Percentiles rank a stretch among this genome's conserved stretches.
Evolutionary conservation across 805 yeast species (phyloP).

Genomic region (Tetrapisispora iriomotensis): DNA sequence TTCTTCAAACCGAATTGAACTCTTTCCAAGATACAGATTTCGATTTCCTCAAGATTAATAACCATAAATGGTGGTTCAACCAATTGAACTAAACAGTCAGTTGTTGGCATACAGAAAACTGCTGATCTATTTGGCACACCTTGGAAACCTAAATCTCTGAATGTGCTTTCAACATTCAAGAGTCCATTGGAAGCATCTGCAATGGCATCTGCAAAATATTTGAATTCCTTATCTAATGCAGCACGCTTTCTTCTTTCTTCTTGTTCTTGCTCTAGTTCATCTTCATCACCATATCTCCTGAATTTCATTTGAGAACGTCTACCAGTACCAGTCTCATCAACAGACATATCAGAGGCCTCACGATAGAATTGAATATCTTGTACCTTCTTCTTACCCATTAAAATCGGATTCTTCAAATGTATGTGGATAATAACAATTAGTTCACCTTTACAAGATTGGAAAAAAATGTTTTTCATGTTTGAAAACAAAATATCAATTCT

Average conservation of each 20-base stretch:
- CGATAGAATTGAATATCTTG: constrained; percentile 93
- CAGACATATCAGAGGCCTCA: constrained; percentile 91
- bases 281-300: constrained; percentile 93
- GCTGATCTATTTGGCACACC: constrained; percentile 97
- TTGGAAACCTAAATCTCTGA: constrained; percentile 90
- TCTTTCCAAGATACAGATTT: constrained; percentile 91
- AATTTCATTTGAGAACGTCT: constrained; percentile 62
- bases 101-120: constrained; percentile 90
- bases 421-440: constrained; percentile 85
- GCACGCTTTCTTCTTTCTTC: constrained; percentile 92
- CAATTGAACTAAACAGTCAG: constrained; percentile 91
- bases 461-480: constrained; percentile 86
- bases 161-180: constrained; percentile 85
- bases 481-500: constrained; percentile 79
- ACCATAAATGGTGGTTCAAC: constrained; percentile 94
- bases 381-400: constrained; percentile 93
- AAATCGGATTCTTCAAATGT: constrained; percentile 83
- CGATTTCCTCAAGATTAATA: constrained; percentile 82
- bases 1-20: constrained; percentile 95
- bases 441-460: constrained; percentile 95
- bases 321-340: constrained; percentile 94
- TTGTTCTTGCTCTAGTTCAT: constrained; percentile 96
- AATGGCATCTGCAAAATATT: constrained; percentile 78
- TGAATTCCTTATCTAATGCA: constrained; percentile 84
- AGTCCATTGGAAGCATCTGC: constrained; percentile 79